Percentiles rank a stretch among this genome's conserved stretches.
Evolutionary conservation across 1,284 basidiomycete genomes (phyloP).

Genomic region (Trametes versicolor): DNA sequence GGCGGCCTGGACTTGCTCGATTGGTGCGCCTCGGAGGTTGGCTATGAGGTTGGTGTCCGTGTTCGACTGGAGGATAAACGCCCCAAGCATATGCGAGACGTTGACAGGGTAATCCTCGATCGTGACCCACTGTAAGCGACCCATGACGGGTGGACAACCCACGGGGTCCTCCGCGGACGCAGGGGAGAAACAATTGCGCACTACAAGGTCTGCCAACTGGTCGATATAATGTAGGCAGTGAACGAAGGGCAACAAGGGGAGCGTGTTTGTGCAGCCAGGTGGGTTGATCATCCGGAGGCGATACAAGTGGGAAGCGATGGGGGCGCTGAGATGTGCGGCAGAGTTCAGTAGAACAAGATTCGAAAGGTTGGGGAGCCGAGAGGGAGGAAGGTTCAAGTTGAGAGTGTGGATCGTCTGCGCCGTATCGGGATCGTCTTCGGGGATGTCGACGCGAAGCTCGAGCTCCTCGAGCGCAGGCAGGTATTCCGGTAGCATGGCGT

Average conservation of each 20-base stretch:
- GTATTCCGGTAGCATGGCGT: not conserved
- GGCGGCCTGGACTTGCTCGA: not conserved
- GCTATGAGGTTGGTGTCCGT: not conserved
- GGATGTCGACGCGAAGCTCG: not conserved
- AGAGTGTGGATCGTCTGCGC: not conserved
- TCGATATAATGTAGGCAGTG: constrained; percentile 11
- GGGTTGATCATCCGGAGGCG: constrained; percentile 6
- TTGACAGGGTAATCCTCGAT: constrained; percentile 12
- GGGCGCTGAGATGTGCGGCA: not conserved
- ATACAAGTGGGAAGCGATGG: constrained; percentile 6
- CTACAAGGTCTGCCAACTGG: constrained; percentile 10
- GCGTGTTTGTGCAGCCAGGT: not conserved
- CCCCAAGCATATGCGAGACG: constrained; percentile 11
- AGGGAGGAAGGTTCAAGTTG: not conserved
- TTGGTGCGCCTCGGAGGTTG: constrained; percentile 6
- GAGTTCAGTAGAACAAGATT: constrained; percentile 3
- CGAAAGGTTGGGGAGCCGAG: constrained; percentile 2
- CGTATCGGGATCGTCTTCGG: not conserved
- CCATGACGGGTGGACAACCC: not conserved
- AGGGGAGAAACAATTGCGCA: constrained; percentile 10
- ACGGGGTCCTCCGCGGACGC: not conserved
- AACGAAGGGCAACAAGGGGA: constrained; percentile 8
- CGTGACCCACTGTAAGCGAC: not conserved
- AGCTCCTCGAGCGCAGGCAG: constrained; percentile 7
- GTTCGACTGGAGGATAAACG: not conserved